Evolutionary conservation across 371 early-diverging fungal species (phyloP).

Genomic region (Mortierella sp.): DNA sequence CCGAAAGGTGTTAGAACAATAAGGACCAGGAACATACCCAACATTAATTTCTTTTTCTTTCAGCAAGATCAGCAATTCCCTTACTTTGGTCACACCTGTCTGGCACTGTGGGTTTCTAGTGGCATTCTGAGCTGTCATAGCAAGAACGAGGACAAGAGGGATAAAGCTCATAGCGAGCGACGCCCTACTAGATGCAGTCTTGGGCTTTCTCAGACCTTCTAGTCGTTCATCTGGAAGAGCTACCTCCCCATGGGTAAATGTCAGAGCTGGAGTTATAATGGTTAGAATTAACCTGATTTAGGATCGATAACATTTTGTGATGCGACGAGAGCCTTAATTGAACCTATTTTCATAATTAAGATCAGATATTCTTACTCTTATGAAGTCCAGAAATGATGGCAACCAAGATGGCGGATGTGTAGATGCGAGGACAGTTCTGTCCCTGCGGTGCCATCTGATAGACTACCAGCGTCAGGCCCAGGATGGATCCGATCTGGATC

Average conservation of each 20-base stretch:
- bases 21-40: background rate
- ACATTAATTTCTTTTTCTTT: background rate
- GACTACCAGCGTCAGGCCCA: slow-evolving; percentile 55
- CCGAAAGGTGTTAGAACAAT: background rate
- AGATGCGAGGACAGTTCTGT: slow-evolving; percentile 50
- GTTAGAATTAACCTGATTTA: background rate
- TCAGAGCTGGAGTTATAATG: slow-evolving; percentile 18
- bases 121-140: slow-evolving; percentile 51
- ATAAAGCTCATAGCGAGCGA: slow-evolving; percentile 47
- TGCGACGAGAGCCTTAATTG: background rate
- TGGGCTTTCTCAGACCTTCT: slow-evolving; percentile 34
- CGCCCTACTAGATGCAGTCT: slow-evolving; percentile 24
- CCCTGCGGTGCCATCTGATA: slow-evolving; percentile 53
- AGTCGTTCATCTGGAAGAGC: slow-evolving; percentile 53
- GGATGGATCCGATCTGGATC: slow-evolving; percentile 45
- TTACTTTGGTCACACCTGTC: slow-evolving; percentile 51
- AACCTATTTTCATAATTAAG: background rate
- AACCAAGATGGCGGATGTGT: slow-evolving; percentile 47
- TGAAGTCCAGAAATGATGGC: slow-evolving; percentile 53
- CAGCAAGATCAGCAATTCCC: background rate
- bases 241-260: slow-evolving; percentile 55
- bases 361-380: slow-evolving; percentile 29
- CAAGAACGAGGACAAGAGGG: slow-evolving; percentile 51
- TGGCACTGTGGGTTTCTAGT: slow-evolving; percentile 61
- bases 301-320: background rate